phyloP scores from a whole-genome alignment of 139 green algal species.

The Yamagishiella unicocca region DNA sequence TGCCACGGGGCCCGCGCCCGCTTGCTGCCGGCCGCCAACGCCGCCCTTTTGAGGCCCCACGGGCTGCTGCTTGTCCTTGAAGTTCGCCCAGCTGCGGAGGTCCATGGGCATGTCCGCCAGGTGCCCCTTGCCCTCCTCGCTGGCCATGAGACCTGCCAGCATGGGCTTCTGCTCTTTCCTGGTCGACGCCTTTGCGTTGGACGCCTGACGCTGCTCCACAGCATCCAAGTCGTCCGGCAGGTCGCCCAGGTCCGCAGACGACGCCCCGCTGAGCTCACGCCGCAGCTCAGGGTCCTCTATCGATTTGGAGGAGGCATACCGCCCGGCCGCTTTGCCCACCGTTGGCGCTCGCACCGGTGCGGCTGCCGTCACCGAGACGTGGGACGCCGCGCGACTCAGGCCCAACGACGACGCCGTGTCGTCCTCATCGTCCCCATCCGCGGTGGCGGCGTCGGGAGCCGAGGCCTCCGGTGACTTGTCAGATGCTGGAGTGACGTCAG shows the following conservation, averaged over 20 bases:
- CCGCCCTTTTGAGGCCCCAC: neutral
- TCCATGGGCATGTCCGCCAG: slow-evolving; percentile 27
- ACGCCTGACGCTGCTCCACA: neutral
- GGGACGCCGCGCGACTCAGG: neutral
- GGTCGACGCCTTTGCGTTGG: neutral
- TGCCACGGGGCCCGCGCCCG: neutral
- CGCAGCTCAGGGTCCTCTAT: neutral
- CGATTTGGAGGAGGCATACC: neutral
- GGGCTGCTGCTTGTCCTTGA: slow-evolving; percentile 4
- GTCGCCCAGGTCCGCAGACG: neutral
- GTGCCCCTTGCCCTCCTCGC: slow-evolving; percentile 10
- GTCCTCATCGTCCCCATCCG: neutral
- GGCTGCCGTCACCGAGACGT: neutral
- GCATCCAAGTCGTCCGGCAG: slow-evolving; percentile 21
- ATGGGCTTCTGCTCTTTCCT: neutral
- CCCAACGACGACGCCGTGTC: slow-evolving; percentile 8
- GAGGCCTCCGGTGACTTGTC: neutral
- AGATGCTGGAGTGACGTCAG: neutral
- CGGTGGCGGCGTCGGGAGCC: neutral
- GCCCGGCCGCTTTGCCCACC: neutral
- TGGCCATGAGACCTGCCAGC: neutral
- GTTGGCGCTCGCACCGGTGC: neutral
- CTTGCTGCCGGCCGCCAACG: neutral
- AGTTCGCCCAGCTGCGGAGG: neutral
- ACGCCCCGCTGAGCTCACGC: neutral